Base-by-base conservation (phyloP, 371 early-diverging fungal species). In the Mycotypha africana region DNA sequence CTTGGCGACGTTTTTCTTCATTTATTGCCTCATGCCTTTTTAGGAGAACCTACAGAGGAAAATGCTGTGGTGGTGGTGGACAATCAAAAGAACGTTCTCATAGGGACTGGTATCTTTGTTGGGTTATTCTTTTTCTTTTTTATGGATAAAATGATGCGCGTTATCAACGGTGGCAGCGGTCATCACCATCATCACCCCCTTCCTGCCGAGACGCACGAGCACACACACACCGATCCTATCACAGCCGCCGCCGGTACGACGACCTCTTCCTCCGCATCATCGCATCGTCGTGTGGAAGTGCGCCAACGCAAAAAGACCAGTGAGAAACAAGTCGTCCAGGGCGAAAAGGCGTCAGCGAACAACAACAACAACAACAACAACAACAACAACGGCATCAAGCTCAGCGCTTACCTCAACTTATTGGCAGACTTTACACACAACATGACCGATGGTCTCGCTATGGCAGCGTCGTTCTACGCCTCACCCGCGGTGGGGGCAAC, bases 391-490 rank as follows among this genome's bases (percentile, higher is more conserved):
- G 63, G 66, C 22, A 77, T 88, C 61, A 84, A 84, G 57, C 59
- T 82, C 12, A 86, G 88, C 15, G 88, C 90, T 0, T 90, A 89
- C 46, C 57, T 92, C 43, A 91, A 89, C 56, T 62, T 93, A 22
- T 73, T 93, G 48, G 93, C 92, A 9, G 92, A 92, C 55, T 86
- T 86, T 16, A 79, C 90, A 2, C 93, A 93, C 74, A 93, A 92
- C 61, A 86, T 92, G 49, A 88, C 92, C n/a, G 93, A 93, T 44
- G 93, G 93, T 11, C 68, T 93, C n/a, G 92, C 93, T 8, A 85
- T 93, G 82, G 86, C 92, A 2, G 90, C 91, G 1, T 85, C 89
- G 4, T 92, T 92, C 61, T 88, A 89, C 50, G 77, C 85, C 19
- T 88, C 88, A 12, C 88, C 85, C 14, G 81, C 82, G 2, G 81